A percentile compares a stretch with the other conserved stretches of the same genome.
phyloP scores from a whole-genome alignment of 2,329 filamentous ascomycete species.

The Cryphonectria parasitica region DNA sequence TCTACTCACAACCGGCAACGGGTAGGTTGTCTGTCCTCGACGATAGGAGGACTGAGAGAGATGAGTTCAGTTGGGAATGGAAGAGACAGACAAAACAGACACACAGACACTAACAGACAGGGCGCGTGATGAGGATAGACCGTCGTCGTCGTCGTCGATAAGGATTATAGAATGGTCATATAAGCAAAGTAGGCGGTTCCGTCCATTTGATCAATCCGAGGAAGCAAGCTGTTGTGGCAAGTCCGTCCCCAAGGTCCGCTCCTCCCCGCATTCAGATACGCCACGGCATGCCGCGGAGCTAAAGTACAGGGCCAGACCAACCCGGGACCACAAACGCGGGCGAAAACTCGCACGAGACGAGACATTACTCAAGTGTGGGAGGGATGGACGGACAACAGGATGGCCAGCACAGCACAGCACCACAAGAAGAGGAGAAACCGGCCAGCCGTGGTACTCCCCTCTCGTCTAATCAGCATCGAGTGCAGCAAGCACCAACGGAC shows the following conservation, averaged over 20 bases:
- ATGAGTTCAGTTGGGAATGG: not conserved
- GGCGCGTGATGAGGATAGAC: not conserved
- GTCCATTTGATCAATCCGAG: not conserved
- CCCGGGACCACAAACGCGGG: not conserved
- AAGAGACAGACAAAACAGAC: not conserved
- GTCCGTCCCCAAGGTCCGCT: no score
- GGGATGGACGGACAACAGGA: not conserved
- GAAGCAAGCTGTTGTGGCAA: not conserved
- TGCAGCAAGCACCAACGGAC: not conserved
- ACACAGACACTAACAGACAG: not conserved
- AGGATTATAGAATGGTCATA: not conserved
- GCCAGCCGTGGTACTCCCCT: not conserved
- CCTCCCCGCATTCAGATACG: not conserved
- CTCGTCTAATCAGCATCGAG: slow-evolving; percentile 8
- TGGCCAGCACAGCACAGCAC: no score
- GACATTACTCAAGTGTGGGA: not conserved
- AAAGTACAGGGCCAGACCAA: not conserved
- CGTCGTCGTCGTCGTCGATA: slow-evolving; percentile 1
- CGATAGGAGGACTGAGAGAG: not conserved
- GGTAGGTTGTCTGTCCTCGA: not conserved
- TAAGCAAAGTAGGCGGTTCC: not conserved
- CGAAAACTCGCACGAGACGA: slow-evolving; percentile 1
- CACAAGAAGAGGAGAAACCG: not conserved
- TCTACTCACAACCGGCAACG: not conserved
- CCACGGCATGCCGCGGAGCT: slow-evolving; percentile 1